Base-by-base conservation (phyloP, 2,329 filamentous ascomycete genomes). In the Colletotrichum tamarilloi region DNA sequence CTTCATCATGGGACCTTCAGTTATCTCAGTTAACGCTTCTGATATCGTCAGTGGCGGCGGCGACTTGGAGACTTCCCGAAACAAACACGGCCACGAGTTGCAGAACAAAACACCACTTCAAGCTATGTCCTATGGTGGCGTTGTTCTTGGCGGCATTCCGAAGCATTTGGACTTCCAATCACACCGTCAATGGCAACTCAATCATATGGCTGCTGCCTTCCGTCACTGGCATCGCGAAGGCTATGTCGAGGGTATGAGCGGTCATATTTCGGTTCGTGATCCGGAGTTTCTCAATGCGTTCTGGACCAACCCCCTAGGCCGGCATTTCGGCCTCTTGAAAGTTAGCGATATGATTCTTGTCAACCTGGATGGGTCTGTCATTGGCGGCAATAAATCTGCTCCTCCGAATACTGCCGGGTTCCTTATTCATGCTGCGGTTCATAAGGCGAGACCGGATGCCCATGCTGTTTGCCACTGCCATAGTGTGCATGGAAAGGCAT, bases 231-330 rank as follows among this genome's bases (percentile, higher is more conserved):
- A 86, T 12, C 87, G 88, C 76, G 82, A 85, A 58, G 88, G 87
- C 19, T 90, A 86, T 76, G 87, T 89, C 73, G 89, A 91, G 81
- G 89, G 89, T 19, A 88, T 92, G 38, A 90, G 90, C 9, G 90
- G 91, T 1, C 91, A 92, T 76, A 92, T 92, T 75, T 92, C 90
- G 1, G 77, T 92, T 30, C 85, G 89, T 30, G 82, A 92, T 74
- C 90, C 90, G 0, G 86, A 92, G 7, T 86, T 91, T 52, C 87
- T 88, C 0, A 80, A 83, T 5, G 89, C 86, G 0, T 92, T 92
- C 82, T 92, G 90, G 91, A 89, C 93, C 6, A 93, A 93, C 75
- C 91, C 91, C 0, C 84, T 67, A 1, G 68, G 90, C 11, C 85
- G 89, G 2, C 86, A 89, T 3, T 93, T 92, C 81, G 88, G 88